These are phyloP conservation scores for Trifolium pratense DNA, from an alignment of 306 rosid species.

Conservation along the genomic window DNA sequence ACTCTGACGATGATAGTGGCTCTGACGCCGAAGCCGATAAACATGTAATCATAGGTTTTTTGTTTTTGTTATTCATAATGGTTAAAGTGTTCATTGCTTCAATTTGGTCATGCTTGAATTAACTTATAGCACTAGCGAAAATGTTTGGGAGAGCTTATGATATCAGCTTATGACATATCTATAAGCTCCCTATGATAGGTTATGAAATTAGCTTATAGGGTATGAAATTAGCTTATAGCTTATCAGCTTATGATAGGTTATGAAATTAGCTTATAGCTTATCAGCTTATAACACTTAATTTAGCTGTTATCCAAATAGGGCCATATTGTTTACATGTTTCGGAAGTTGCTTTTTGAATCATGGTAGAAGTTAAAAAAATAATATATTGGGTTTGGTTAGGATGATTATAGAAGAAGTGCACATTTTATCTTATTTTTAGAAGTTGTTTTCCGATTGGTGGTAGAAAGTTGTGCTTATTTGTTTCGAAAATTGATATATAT, in stretches of 20 bases:
- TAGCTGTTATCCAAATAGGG: background rate
- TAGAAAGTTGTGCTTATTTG: background rate
- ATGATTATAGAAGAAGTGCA: background rate
- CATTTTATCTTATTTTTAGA: background rate
- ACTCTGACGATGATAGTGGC: constrained; percentile 12
- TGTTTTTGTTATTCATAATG: too few species aligned
- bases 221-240: too few species aligned
- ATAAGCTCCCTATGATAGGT: background rate
- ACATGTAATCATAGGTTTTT: constrained; percentile 53
- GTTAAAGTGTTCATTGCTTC: too few species aligned
- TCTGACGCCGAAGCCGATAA: constrained; percentile 65
- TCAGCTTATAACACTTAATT: background rate
- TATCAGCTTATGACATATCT: too few species aligned
- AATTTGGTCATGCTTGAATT: too few species aligned
- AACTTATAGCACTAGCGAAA: too few species aligned
- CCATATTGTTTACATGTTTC: background rate
- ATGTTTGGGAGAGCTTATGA: too few species aligned
- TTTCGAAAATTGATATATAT: background rate
- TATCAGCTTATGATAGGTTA: too few species aligned
- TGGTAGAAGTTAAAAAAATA: background rate
- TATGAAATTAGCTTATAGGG: background rate
- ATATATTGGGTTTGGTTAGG: constrained; percentile 16
- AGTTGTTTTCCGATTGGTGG: background rate
- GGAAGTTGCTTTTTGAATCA: background rate
- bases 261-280: too few species aligned